Evolutionary conservation across 768 basidiomycete genomes (phyloP).

Genomic region (Lentinula boryana): DNA sequence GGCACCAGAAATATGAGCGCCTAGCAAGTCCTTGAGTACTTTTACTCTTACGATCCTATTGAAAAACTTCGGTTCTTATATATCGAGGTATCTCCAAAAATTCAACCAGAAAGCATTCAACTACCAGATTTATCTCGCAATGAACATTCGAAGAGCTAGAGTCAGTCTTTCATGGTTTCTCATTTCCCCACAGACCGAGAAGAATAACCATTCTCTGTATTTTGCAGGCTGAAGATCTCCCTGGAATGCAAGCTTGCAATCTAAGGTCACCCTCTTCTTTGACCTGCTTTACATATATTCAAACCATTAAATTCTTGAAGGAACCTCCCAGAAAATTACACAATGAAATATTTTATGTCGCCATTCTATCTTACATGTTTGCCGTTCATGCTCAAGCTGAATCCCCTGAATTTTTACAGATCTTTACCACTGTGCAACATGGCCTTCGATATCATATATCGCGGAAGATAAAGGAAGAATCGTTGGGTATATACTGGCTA

Average conservation of each 20-base stretch:
- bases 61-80: too few relatives aligned
- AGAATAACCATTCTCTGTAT: not conserved
- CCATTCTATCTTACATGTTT: not conserved
- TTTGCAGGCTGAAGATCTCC: slow-evolving; percentile 77
- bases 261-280: slow-evolving; percentile 23
- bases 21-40: too few relatives aligned
- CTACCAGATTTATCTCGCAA: slow-evolving; percentile 6
- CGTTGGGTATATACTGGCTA: slow-evolving; percentile 93
- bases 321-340: slow-evolving; percentile 93
- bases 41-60: too few relatives aligned
- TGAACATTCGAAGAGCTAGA: slow-evolving; percentile 41
- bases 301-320: slow-evolving; percentile 25
- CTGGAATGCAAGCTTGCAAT: slow-evolving; percentile 96
- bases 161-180: slow-evolving; percentile 15
- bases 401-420: slow-evolving; percentile 32
- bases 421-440: slow-evolving; percentile 90
- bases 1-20: too few relatives aligned
- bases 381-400: not conserved
- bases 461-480: slow-evolving; percentile 91
- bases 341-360: slow-evolving; percentile 69
- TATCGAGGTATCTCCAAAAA: too few relatives aligned
- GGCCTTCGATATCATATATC: slow-evolving; percentile 92
- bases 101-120: too few relatives aligned
- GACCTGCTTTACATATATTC: not conserved
- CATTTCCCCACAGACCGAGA: not conserved